A percentile compares a stretch with the other conserved stretches of the same genome.
phyloP scores from a whole-genome alignment of 208 protist genomes.

The Acanthamoeba divionensis region DNA sequence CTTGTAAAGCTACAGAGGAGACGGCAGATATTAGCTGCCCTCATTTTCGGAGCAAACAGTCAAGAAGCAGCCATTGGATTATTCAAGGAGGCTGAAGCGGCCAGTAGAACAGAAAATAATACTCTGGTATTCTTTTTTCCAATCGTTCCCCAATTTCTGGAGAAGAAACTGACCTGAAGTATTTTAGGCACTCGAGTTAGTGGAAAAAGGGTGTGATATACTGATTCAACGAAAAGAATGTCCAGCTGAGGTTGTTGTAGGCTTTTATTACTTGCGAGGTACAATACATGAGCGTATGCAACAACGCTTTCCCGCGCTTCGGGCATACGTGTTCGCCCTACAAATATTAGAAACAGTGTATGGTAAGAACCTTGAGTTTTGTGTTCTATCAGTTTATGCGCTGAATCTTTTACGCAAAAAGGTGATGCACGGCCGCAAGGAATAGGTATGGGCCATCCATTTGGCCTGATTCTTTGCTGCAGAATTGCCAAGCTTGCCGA shows the following conservation, averaged over 20 bases:
- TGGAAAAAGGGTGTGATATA: background rate
- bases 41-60: background rate
- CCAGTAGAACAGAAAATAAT: background rate
- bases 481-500: background rate
- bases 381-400: background rate
- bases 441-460: background rate
- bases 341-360: background rate
- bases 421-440: constrained; percentile 6
- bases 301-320: background rate
- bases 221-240: background rate
- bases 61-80: background rate
- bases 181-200: background rate
- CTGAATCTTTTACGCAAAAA: background rate
- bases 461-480: background rate
- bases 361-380: background rate
- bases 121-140: background rate
- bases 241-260: background rate
- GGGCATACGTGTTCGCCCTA: background rate
- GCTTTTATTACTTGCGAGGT: constrained; percentile 6
- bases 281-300: background rate
- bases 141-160: no score
- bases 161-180: no score
- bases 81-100: background rate
- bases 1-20: background rate
- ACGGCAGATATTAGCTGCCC: background rate